These are phyloP conservation scores for Mycena belliarum DNA, from an alignment of 768 basidiomycete genomes.

Conservation along the genomic window DNA sequence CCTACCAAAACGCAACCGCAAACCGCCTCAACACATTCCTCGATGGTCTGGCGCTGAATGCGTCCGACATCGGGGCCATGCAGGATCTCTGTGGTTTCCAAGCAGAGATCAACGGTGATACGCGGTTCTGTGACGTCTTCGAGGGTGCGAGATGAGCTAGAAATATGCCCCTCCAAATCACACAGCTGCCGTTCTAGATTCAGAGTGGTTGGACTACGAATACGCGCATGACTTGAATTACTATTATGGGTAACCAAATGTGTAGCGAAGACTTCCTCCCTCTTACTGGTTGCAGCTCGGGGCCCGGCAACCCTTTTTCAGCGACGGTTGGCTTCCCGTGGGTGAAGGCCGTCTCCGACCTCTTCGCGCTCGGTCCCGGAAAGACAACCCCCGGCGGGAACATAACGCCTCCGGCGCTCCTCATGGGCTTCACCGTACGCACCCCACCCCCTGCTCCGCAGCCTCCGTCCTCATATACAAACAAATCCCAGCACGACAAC, in stretches of 20 bases:
- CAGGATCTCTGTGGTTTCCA: conserved; percentile 46
- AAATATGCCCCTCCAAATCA: background rate
- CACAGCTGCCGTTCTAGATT: conserved; percentile 25
- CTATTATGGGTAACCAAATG: conserved; percentile 41
- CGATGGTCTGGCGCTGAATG: conserved; percentile 34
- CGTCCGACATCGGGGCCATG: conserved; percentile 42
- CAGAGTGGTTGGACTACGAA: conserved; percentile 46
- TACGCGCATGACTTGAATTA: conserved; percentile 48
- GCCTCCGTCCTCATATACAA: background rate
- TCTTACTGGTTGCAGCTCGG: conserved; percentile 22
- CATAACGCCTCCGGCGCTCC: conserved; percentile 38
- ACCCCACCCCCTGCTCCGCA: background rate
- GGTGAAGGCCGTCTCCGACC: conserved; percentile 39
- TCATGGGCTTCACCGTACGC: conserved; percentile 45
- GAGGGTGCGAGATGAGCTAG: conserved; percentile 25
- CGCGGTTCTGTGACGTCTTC: conserved; percentile 43
- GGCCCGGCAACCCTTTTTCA: conserved; percentile 45
- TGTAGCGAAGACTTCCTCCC: background rate
- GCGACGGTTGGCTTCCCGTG: conserved; percentile 41
- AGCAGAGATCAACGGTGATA: conserved; percentile 38
- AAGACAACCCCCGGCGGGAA: conserved; percentile 25
- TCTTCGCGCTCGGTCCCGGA: conserved; percentile 35
- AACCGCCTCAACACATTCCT: conserved; percentile 36
- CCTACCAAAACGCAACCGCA: conserved; percentile 36
- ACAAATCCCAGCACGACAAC: conserved; percentile 42